Base-by-base conservation (phyloP, 257 asterid genomes). In the Jasminum sambac region DNA sequence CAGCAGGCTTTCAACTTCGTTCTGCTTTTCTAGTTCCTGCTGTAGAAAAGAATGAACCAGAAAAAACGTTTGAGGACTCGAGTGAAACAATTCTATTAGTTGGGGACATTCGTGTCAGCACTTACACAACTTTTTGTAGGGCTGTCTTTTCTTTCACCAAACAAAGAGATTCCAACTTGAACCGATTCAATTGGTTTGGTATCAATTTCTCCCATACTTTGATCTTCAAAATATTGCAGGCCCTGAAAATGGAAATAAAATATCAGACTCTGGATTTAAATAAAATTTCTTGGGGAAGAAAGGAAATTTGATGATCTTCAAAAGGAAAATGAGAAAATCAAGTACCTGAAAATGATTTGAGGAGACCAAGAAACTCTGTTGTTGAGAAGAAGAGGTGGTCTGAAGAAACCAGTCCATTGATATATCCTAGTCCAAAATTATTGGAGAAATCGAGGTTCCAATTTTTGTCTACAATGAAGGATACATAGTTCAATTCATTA, bases 191-290 rank as follows among this genome's bases (percentile, higher is more conserved):
- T 78, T 59, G 93, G 79, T 42, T 85, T 86, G 40, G 89, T 84
- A 52, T 87, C 95, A 48, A 91, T 83, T 81, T 88, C 97, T 37
- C 87, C 96, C 97, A 86, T 88, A 12, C 21, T 72, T 39, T n/a
- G 41, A 50, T 21, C 60, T 61, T 12, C 19, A 21, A 62, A 52
- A 3, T 21, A 38, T 68, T 21, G 26, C 60, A 40, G 34, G 11
- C 7, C 21, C 44, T 62, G 44, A 0, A 14, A 26, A 17, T n/a
- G 37, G 16, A 2, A n/a, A 39, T 42, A 26, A 6, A 36, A 68
- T n/a, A n/a, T n/a, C n/a, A n/a, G n/a, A 46, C 26, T 16, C 17
- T 0, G 13, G 26, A 8, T 11, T 0, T 25, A 6, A 12, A 39
- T 64, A 8, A 16, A 34, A 38, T 19, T 59, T 10, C 10, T 50